These are phyloP conservation scores for Puccinia novopanici DNA, from an alignment of 1,284 basidiomycete species.

Conservation along the genomic window DNA sequence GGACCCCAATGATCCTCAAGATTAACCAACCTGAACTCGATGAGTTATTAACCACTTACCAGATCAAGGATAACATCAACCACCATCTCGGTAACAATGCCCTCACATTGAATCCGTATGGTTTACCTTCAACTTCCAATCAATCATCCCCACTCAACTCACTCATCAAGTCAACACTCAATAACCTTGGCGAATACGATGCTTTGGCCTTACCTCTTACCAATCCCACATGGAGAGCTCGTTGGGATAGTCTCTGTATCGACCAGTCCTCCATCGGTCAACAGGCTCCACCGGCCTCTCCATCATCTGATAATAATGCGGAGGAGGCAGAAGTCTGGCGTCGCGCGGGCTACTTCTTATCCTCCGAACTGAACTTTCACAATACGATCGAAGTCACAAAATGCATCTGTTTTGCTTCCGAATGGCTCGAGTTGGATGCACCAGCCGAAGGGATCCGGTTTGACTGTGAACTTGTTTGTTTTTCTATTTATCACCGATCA, in stretches of 20 bases:
- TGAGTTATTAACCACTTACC: background rate
- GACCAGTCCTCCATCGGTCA: conserved; percentile 56
- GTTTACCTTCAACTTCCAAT: conserved; percentile 4
- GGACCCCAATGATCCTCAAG: conserved; percentile 35
- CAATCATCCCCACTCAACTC: conserved; percentile 27
- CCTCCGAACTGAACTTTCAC: conserved; percentile 27
- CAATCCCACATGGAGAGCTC: conserved; percentile 77
- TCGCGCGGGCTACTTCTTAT: conserved; percentile 55
- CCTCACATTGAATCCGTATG: conserved; percentile 14
- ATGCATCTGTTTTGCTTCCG: conserved; percentile 71
- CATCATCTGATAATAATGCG: conserved; percentile 51
- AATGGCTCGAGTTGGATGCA: conserved; percentile 94
- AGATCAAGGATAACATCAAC: conserved; percentile 25
- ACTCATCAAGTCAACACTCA: conserved; percentile 23
- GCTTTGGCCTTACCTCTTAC: conserved; percentile 78
- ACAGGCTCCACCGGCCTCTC: conserved; percentile 47
- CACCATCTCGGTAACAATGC: background rate
- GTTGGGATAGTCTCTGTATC: conserved; percentile 88
- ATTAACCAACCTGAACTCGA: conserved; percentile 27
- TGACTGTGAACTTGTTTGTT: conserved; percentile 85
- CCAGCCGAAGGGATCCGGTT: conserved; percentile 90
- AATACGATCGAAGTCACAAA: conserved; percentile 53
- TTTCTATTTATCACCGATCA: conserved; percentile 7
- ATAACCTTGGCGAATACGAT: conserved; percentile 61
- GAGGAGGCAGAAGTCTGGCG: conserved; percentile 50